These are phyloP conservation scores for Monosporozyma siamensis DNA, from an alignment of 805 yeast species.

Conservation along the genomic window DNA sequence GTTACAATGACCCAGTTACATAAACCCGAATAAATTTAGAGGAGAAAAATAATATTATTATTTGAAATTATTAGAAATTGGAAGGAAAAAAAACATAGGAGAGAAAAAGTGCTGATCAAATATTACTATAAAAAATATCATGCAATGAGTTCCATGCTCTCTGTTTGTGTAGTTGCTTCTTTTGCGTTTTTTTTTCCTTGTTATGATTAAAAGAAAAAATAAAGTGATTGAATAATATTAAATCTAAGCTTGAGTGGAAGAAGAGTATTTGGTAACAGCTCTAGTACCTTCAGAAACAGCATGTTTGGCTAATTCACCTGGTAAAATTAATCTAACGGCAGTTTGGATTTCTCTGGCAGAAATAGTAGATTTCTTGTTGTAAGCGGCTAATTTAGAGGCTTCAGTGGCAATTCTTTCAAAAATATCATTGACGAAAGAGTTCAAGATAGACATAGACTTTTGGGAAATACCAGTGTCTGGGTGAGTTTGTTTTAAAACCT, in stretches of 20 bases:
- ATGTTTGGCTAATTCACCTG: constrained; percentile 97
- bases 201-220: too few relatives aligned
- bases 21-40: constrained; percentile 2
- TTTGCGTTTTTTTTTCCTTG: background rate
- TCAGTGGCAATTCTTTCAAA: constrained; percentile 97
- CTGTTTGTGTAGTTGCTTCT: background rate
- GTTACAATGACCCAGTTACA: constrained; percentile 4
- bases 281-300: constrained; percentile 98
- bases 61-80: constrained; percentile 1
- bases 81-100: background rate
- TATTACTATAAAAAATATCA: background rate
- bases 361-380: constrained; percentile 96
- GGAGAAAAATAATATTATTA: constrained; percentile 3
- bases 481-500: constrained; percentile 96
- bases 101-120: background rate
- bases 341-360: constrained; percentile 98
- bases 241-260: constrained; percentile 39
- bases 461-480: constrained; percentile 99
- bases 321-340: constrained; percentile 94
- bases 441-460: constrained; percentile 97
- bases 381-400: constrained; percentile 97
- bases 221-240: constrained; percentile 3
- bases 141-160: background rate
- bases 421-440: constrained; percentile 95
- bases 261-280: constrained; percentile 94